Conservation (phyloP, 2,329 filamentous ascomycete species). For the Endocalyx cinctus region DNA sequence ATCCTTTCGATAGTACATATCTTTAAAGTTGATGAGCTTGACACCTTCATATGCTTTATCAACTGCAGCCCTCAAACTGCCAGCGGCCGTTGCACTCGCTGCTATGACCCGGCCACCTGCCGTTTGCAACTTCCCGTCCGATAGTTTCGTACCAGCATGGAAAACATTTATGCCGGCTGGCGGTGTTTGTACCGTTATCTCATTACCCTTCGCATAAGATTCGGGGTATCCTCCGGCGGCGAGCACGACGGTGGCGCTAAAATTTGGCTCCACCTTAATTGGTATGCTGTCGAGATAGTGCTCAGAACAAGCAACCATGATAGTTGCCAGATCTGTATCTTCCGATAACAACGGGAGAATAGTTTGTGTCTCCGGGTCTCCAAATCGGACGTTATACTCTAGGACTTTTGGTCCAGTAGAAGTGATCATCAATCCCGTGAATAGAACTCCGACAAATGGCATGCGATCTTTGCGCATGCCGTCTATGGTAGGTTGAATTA, state of each 20-base stretch:
- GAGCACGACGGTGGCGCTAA: constrained; percentile 88
- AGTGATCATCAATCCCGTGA: constrained; percentile 82
- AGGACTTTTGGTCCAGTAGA: constrained; percentile 65
- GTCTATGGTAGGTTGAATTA: constrained; percentile 84
- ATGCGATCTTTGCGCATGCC: constrained; percentile 80
- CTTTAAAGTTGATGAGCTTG: constrained; percentile 73
- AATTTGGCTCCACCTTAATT: constrained; percentile 63
- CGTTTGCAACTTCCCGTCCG: constrained; percentile 62
- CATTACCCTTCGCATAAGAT: constrained; percentile 73
- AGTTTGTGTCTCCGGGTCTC: constrained; percentile 74
- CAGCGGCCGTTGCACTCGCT: constrained; percentile 70
- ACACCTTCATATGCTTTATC: constrained; percentile 84
- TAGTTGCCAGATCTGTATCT: constrained; percentile 78
- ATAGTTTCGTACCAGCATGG: constrained; percentile 80
- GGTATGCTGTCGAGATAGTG: constrained; percentile 67
- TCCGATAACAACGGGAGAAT: constrained; percentile 73
- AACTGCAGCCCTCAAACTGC: constrained; percentile 75
- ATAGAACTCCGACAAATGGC: constrained; percentile 70
- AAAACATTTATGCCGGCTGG: constrained; percentile 66
- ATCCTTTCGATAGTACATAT: constrained; percentile 89
- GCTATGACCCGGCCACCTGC: constrained; percentile 90
- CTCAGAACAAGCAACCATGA: constrained; percentile 81
- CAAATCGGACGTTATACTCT: constrained; percentile 78
- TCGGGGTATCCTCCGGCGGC: constrained; percentile 89
- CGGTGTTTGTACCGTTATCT: constrained; percentile 45